Conservation (phyloP, 23 red algal genomes). For the Gracilaria caudata region DNA sequence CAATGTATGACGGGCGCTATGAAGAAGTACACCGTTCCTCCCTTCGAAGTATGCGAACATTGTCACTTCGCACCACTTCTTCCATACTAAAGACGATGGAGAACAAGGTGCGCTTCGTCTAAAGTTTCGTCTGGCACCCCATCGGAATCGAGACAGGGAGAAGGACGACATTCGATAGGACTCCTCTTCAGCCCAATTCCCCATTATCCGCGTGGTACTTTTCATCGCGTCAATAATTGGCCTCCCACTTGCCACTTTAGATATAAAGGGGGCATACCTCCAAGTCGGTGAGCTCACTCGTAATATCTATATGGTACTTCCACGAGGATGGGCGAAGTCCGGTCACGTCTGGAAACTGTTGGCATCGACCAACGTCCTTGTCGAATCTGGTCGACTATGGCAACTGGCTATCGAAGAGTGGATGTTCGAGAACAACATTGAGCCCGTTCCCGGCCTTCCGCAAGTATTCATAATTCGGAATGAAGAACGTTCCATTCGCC, state of each 20-base stretch:
- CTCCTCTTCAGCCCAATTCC: slow-evolving; percentile 41
- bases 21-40: not conserved
- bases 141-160: slow-evolving; percentile 36
- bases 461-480: slow-evolving; percentile 32
- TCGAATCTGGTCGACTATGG: slow-evolving; percentile 44
- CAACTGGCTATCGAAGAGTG: slow-evolving; percentile 36
- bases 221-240: not conserved
- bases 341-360: slow-evolving; percentile 44
- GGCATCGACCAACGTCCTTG: slow-evolving; percentile 24
- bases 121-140: slow-evolving; percentile 17
- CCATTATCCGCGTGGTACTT: slow-evolving; percentile 29
- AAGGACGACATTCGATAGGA: slow-evolving; percentile 29
- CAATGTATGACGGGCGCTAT: not conserved
- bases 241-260: slow-evolving; percentile 1
- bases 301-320: slow-evolving; percentile 14
- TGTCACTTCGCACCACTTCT: slow-evolving; percentile 46
- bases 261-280: slow-evolving; percentile 49
- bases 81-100: slow-evolving; percentile 24
- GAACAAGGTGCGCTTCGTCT: not conserved
- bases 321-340: not conserved
- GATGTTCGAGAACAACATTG: slow-evolving; percentile 14
- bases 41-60: slow-evolving; percentile 27
- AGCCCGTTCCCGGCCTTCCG: slow-evolving; percentile 20
- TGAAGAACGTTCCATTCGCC: not conserved
- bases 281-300: slow-evolving; percentile 5